A percentile compares a stretch with the other conserved stretches of the same genome.
Conservation (phyloP, 345 rosid species). For the Gossypium anomalum region DNA sequence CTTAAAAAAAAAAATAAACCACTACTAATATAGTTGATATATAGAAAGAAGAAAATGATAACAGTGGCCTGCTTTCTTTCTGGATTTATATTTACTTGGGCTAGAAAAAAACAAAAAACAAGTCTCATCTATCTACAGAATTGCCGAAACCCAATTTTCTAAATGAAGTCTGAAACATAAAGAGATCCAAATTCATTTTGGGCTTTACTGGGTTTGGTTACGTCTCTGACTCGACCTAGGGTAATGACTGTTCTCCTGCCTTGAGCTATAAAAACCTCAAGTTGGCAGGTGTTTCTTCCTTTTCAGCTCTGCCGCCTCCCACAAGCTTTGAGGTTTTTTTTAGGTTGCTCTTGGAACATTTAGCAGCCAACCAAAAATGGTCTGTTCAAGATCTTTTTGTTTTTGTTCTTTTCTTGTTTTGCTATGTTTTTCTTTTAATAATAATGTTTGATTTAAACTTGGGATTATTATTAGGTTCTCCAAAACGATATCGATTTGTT, state of each 20-base stretch:
- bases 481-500: slow-evolving; percentile 10
- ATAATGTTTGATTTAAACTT: not conserved
- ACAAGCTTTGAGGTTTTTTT: not conserved
- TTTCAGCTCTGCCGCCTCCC: not conserved
- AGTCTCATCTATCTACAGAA: too few relatives aligned
- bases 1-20: too few relatives aligned
- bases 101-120: too few relatives aligned
- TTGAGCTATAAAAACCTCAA: not conserved
- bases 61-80: not conserved
- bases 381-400: not conserved
- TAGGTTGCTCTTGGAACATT: not conserved
- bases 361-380: slow-evolving; percentile 1
- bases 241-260: too few relatives aligned
- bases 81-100: too few relatives aligned
- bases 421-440: not conserved
- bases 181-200: too few relatives aligned
- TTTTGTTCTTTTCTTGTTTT: not conserved
- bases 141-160: not conserved
- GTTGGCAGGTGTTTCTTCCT: not conserved
- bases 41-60: not conserved
- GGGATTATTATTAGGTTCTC: not conserved
- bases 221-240: not conserved
- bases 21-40: too few relatives aligned
- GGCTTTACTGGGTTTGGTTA: not conserved
- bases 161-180: too few relatives aligned